phyloP scores from a whole-genome alignment of 2,329 filamentous ascomycete species.

The Colletotrichum sp. region DNA sequence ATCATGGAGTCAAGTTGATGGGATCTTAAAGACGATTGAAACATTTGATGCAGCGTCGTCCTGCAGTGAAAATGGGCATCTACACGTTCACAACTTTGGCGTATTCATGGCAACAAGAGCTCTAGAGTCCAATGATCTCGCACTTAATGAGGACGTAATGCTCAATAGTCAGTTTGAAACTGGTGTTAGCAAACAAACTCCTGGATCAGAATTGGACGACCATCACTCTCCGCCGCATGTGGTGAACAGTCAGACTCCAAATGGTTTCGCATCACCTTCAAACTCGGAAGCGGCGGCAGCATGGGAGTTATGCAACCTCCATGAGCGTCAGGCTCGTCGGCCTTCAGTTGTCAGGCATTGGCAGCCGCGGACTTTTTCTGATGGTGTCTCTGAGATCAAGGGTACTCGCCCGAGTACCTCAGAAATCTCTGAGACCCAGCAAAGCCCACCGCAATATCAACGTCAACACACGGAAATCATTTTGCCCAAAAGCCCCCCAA shows the following conservation, averaged over 20 bases:
- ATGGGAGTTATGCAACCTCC: neutral
- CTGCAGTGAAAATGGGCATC: neutral
- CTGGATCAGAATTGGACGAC: neutral
- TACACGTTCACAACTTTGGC: neutral
- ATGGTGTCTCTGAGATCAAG: neutral
- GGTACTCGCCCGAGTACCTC: neutral
- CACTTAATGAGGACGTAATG: accelerated
- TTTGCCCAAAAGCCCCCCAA: neutral
- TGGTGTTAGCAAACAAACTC: neutral
- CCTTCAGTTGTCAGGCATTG: neutral
- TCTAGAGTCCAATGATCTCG: neutral
- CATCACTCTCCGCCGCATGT: neutral
- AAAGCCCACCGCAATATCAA: neutral
- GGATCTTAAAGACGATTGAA: neutral
- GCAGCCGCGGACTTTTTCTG: neutral
- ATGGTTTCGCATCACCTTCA: neutral
- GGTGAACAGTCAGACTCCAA: neutral
- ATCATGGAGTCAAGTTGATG: neutral
- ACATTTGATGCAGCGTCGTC: neutral
- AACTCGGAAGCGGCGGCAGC: neutral
- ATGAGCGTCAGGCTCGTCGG: neutral
- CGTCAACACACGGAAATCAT: neutral
- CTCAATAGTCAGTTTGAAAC: neutral
- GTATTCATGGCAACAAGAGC: neutral
- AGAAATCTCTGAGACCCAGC: neutral